Evolutionary conservation across 2,329 filamentous ascomycete genomes (phyloP).

Genomic region (Cytospora schulzeri): DNA sequence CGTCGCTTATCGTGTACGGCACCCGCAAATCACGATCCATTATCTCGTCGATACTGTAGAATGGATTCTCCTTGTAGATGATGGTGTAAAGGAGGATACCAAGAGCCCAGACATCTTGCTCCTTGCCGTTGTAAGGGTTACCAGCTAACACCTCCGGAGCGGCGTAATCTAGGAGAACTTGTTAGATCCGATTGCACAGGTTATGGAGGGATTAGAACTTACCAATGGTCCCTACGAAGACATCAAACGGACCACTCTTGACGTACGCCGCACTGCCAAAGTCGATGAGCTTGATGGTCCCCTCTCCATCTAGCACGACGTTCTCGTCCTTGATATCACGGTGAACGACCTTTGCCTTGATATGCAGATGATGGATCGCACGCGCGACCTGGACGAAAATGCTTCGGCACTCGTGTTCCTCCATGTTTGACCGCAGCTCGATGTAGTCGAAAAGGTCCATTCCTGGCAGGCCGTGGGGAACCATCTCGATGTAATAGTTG

Average conservation of each 20-base stretch:
- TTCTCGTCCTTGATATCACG: constrained; percentile 99
- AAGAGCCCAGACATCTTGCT: constrained; percentile 97
- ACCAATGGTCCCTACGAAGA: constrained; percentile 99
- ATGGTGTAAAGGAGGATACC: constrained; percentile 98
- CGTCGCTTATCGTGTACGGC: constrained; percentile 84
- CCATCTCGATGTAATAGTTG: constrained; percentile 99
- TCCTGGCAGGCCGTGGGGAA: constrained; percentile 88
- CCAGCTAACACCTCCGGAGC: constrained; percentile 97
- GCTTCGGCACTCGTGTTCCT: constrained; percentile 87
- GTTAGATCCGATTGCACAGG: constrained; percentile 10
- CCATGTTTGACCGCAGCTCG: constrained; percentile 93
- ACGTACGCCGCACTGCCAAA: constrained; percentile 98
- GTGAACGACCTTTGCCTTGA: constrained; percentile 87
- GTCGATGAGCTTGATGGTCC: constrained; percentile 94
- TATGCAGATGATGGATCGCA: constrained; percentile 89
- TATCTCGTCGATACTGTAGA: constrained; percentile 98
- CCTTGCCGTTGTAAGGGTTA: constrained; percentile 88
- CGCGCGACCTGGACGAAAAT: constrained; percentile 93
- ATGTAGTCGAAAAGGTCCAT: constrained; percentile 99
- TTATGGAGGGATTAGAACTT: constrained; percentile 39
- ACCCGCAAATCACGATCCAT: constrained; percentile 95
- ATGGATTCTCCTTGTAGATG: constrained; percentile 99
- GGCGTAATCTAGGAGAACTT: constrained; percentile 74
- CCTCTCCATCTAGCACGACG: constrained; percentile 91
- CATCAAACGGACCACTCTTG: constrained; percentile 96